Conservation (phyloP, 306 rosid species). For the Boehmeria nivea region DNA sequence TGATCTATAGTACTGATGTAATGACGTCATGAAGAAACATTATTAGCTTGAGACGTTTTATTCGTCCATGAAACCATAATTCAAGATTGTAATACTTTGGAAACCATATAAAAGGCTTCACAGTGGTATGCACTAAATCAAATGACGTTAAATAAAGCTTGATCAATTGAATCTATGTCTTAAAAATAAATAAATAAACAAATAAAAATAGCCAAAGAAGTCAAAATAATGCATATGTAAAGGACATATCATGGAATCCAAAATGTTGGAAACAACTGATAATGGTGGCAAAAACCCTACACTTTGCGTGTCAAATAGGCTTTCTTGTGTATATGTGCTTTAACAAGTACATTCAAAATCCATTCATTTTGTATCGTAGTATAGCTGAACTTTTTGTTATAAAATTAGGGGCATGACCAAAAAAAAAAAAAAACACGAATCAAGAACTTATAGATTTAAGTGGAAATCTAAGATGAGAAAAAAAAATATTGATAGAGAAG, state of each 20-base stretch:
- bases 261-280: background rate
- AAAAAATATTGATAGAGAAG: too few species aligned
- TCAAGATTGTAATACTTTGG: conserved; percentile 1
- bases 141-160: too few species aligned
- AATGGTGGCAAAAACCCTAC: background rate
- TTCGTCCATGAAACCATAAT: background rate
- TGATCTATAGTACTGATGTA: background rate
- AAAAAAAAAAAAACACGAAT: too few species aligned
- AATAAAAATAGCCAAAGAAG: background rate
- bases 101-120: background rate
- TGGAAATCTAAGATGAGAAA: too few species aligned
- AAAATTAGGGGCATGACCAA: too few species aligned
- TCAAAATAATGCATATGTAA: background rate
- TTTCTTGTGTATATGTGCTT: background rate
- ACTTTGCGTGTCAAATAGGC: conserved; percentile 2
- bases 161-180: conserved; percentile 11
- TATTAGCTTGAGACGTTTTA: background rate
- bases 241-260: background rate
- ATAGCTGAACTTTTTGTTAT: too few species aligned
- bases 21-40: conserved; percentile 11
- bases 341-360: background rate
- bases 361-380: too few species aligned
- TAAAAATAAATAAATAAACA: too few species aligned
- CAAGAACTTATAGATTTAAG: too few species aligned
- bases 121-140: background rate